Conservation (phyloP, 2,329 filamentous ascomycete species). For the Aspergillus alliaceus region DNA sequence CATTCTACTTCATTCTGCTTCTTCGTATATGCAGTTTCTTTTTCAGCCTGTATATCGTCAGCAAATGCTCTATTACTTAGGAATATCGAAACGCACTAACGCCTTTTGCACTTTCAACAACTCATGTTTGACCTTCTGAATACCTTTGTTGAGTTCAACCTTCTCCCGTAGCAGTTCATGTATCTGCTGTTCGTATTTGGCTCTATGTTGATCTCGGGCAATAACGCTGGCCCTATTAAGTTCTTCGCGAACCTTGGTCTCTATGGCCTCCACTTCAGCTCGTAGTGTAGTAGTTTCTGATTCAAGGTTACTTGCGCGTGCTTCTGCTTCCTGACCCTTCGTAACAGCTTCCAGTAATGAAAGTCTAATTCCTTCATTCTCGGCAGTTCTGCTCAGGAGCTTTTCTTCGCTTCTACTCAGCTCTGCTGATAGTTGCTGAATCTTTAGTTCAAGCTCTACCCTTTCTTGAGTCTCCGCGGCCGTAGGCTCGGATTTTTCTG, state of each 20-base stretch:
- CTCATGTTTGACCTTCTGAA: slow-evolving; percentile 18
- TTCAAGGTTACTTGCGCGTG: slow-evolving; percentile 16
- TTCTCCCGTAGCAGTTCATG: slow-evolving; percentile 29
- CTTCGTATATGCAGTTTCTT: slow-evolving; percentile 11
- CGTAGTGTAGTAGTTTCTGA: slow-evolving; percentile 22
- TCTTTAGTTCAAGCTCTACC: slow-evolving; percentile 23
- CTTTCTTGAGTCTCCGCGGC: slow-evolving; percentile 27
- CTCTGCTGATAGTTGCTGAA: slow-evolving; percentile 23
- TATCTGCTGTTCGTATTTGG: slow-evolving; percentile 30
- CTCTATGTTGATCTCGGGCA: slow-evolving; percentile 28
- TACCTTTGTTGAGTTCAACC: slow-evolving; percentile 17
- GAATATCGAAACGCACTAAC: slow-evolving; percentile 22
- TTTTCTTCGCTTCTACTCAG: slow-evolving; percentile 15
- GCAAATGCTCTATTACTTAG: not conserved
- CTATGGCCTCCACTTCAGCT: slow-evolving; percentile 20
- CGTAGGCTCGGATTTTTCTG: slow-evolving; percentile 16
- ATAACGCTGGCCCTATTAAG: slow-evolving; percentile 30
- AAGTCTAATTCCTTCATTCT: slow-evolving; percentile 17
- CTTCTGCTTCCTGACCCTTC: slow-evolving; percentile 19
- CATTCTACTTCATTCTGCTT: slow-evolving; percentile 11
- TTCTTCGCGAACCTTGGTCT: slow-evolving; percentile 31
- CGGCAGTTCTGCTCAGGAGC: slow-evolving; percentile 19
- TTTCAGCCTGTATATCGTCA: slow-evolving; percentile 23
- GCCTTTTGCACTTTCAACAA: slow-evolving; percentile 19
- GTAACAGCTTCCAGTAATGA: slow-evolving; percentile 20